These are phyloP conservation scores for Cynanchum wilfordii DNA, from an alignment of 257 asterid species.

Conservation along the genomic window DNA sequence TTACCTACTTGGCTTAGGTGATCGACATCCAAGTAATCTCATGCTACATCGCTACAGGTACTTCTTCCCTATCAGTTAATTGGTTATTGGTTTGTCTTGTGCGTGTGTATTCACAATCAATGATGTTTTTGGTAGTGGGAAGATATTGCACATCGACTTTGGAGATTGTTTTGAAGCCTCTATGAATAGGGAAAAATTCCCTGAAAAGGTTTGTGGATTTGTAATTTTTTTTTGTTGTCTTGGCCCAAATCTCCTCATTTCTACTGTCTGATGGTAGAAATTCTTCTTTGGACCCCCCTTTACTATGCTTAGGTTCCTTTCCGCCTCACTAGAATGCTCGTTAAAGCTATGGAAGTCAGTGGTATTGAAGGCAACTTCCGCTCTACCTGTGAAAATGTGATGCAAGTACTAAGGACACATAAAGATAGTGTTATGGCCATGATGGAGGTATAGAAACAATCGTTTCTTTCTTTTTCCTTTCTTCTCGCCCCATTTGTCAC, in stretches of 20 bases:
- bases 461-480: not conserved
- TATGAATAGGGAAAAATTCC: constrained; percentile 97
- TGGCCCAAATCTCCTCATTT: constrained; percentile 3
- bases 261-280: constrained; percentile 7
- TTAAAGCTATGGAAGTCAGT: constrained; percentile 99
- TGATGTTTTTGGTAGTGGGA: constrained; percentile 64
- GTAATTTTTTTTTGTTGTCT: not conserved
- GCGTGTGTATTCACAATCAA: constrained; percentile 16
- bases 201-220: constrained; percentile 69
- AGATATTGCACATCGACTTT: constrained; percentile 94
- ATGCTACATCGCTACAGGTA: constrained; percentile 97
- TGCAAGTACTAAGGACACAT: constrained; percentile 93
- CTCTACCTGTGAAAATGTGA: constrained; percentile 92
- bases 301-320: constrained; percentile 77
- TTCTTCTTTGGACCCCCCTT: constrained; percentile 1
- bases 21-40: constrained; percentile 99
- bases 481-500: not conserved
- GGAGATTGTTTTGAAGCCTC: constrained; percentile 99
- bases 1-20: constrained; percentile 96
- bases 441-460: constrained; percentile 81
- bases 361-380: constrained; percentile 98
- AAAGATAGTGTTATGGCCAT: constrained; percentile 99
- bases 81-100: constrained; percentile 9
- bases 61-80: not conserved
- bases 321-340: constrained; percentile 99